Percentiles rank a stretch among this genome's conserved stretches.
Conservation (phyloP, 1,284 basidiomycete species). For the Fomitopsis palustris region DNA sequence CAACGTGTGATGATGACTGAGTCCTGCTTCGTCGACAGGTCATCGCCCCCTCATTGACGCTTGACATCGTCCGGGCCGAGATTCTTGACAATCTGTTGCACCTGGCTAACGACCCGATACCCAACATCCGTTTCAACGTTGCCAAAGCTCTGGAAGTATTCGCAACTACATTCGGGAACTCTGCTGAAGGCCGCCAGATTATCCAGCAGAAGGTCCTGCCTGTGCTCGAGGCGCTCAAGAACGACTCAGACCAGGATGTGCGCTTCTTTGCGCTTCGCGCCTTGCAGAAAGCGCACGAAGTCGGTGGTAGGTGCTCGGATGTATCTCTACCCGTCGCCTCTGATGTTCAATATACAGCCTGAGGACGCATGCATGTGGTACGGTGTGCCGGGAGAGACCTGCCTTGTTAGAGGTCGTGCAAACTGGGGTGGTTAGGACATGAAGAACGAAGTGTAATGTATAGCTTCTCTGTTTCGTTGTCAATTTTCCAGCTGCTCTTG, state of each 20-base stretch:
- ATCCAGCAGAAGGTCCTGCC: slow-evolving; percentile 77
- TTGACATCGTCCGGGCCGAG: slow-evolving; percentile 82
- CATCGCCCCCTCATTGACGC: slow-evolving; percentile 89
- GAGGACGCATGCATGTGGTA: background rate
- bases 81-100: slow-evolving; percentile 86
- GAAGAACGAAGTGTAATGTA: slow-evolving; percentile 8
- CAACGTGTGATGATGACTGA: slow-evolving; percentile 11
- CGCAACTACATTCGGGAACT: slow-evolving; percentile 64
- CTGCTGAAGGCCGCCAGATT: slow-evolving; percentile 74
- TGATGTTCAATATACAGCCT: background rate
- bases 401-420: background rate
- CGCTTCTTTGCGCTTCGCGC: slow-evolving; percentile 80
- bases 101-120: slow-evolving; percentile 90
- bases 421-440: background rate
- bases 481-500: background rate
- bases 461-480: background rate
- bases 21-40: slow-evolving; percentile 50
- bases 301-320: slow-evolving; percentile 16
- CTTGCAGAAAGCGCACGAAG: slow-evolving; percentile 48
- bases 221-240: slow-evolving; percentile 83
- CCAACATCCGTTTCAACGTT: slow-evolving; percentile 99
- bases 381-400: background rate
- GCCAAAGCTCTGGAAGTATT: slow-evolving; percentile 92
- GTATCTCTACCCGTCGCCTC: background rate
- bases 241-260: slow-evolving; percentile 94